Evolutionary conservation across 352 stramenopile genomes (phyloP).

Genomic region (Phytophthora capsici): DNA sequence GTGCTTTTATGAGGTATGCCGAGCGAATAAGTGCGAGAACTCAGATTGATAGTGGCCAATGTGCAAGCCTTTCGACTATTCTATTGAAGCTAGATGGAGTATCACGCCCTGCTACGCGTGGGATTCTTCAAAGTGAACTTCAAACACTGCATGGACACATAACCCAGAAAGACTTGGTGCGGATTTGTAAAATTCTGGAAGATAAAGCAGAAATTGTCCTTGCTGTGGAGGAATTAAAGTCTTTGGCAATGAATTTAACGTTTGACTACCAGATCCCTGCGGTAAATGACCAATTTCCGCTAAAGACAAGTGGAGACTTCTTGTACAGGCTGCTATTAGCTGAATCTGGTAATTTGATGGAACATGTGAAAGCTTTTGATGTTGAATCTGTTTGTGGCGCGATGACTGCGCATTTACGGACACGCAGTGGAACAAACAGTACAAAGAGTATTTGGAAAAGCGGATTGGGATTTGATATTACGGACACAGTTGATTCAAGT

Average conservation of each 20-base stretch:
- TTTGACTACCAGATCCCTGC: slow-evolving; percentile 38
- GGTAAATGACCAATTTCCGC: neutral
- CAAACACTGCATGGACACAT: slow-evolving; percentile 61
- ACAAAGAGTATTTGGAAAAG: slow-evolving; percentile 54
- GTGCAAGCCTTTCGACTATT: slow-evolving; percentile 13
- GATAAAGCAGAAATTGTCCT: slow-evolving; percentile 35
- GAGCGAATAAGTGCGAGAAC: slow-evolving; percentile 14
- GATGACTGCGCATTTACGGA: slow-evolving; percentile 45
- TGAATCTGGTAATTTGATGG: slow-evolving; percentile 29
- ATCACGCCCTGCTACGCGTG: slow-evolving; percentile 12
- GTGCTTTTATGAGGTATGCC: slow-evolving; percentile 30
- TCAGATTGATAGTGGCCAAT: neutral
- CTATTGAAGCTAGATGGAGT: slow-evolving; percentile 32
- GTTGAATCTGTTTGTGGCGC: slow-evolving; percentile 34
- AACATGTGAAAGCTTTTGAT: slow-evolving; percentile 44
- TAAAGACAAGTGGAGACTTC: slow-evolving; percentile 38
- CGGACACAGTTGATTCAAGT: slow-evolving; percentile 46
- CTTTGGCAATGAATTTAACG: slow-evolving; percentile 47
- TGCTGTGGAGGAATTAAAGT: slow-evolving; percentile 38
- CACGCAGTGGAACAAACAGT: slow-evolving; percentile 34
- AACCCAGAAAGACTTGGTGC: slow-evolving; percentile 28
- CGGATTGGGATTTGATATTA: slow-evolving; percentile 43
- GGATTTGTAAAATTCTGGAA: slow-evolving; percentile 38
- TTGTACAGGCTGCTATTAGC: slow-evolving; percentile 39
- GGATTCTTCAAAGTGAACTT: slow-evolving; percentile 44